Evolutionary conservation across 1,284 basidiomycete genomes (phyloP).

Genomic region (Xerocomus amazonicus): DNA sequence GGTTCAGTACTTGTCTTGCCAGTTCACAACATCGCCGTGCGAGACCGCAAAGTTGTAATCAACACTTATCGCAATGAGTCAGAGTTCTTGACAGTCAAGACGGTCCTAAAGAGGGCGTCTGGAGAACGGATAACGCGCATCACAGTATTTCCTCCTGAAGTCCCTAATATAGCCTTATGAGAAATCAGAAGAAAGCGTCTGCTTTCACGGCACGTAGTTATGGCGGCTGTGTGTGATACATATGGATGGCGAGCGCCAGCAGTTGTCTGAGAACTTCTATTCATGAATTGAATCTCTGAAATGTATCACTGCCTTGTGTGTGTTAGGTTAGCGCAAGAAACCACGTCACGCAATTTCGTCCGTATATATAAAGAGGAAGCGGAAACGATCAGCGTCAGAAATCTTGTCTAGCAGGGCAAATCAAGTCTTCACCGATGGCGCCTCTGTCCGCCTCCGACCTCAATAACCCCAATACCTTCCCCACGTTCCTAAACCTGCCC

Average conservation of each 20-base stretch:
- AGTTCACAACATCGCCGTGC: not conserved
- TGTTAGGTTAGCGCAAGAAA: too few relatives aligned
- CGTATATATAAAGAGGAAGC: constrained; percentile 16
- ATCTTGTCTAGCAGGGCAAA: constrained; percentile 1
- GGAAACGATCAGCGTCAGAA: not conserved
- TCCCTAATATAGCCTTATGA: too few relatives aligned
- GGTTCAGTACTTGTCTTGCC: not conserved
- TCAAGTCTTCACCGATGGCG: constrained; percentile 9
- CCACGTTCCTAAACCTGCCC: constrained; percentile 24
- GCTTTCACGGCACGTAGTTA: too few relatives aligned
- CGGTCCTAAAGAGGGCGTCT: constrained; percentile 2
- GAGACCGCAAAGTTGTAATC: not conserved
- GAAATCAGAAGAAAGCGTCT: too few relatives aligned
- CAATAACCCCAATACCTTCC: constrained; percentile 26
- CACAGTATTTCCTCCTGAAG: too few relatives aligned
- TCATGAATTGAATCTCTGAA: too few relatives aligned
- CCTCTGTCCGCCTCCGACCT: constrained; percentile 26
- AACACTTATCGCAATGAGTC: too few relatives aligned
- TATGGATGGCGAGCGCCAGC: too few relatives aligned
- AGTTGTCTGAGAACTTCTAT: too few relatives aligned
- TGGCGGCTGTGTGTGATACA: too few relatives aligned
- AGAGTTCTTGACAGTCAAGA: not conserved
- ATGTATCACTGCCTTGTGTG: too few relatives aligned
- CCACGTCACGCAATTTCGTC: not conserved
- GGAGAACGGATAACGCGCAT: too few relatives aligned